These are phyloP conservation scores for Articulospora tetracladia DNA, from an alignment of 495 filamentous ascomycete species.

Conservation along the genomic window DNA sequence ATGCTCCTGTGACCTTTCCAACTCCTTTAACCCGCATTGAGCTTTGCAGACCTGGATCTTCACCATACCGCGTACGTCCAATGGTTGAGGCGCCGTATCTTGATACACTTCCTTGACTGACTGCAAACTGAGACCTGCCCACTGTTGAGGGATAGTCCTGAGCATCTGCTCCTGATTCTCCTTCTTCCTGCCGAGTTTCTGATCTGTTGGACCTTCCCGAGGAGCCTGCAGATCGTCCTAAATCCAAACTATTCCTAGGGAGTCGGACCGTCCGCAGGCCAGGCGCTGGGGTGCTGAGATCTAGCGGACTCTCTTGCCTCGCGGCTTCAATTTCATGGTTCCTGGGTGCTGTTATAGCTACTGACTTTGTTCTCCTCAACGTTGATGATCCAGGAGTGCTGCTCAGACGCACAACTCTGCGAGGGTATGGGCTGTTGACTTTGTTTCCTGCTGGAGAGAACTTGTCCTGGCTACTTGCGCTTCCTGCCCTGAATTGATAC, in stretches of 20 bases:
- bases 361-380: constrained; percentile 19
- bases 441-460: constrained; percentile 6
- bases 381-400: constrained; percentile 19
- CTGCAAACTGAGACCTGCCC: constrained; percentile 29
- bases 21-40: constrained; percentile 72
- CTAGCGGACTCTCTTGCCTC: constrained; percentile 27
- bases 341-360: constrained; percentile 17
- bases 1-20: constrained; percentile 65
- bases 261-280: constrained; percentile 62
- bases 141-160: constrained; percentile 39
- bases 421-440: constrained; percentile 20
- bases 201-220: constrained; percentile 36
- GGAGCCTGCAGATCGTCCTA: constrained; percentile 34
- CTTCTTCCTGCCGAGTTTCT: constrained; percentile 28
- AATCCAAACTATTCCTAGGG: constrained; percentile 37
- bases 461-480: background rate
- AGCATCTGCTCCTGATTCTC: constrained; percentile 29
- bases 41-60: constrained; percentile 58
- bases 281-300: constrained; percentile 66
- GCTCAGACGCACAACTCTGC: constrained; percentile 24
- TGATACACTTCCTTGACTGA: constrained; percentile 42
- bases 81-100: constrained; percentile 47
- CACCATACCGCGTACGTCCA: constrained; percentile 42
- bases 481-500: constrained; percentile 9
- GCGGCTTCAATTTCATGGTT: constrained; percentile 5